Base-by-base conservation (phyloP, 371 early-diverging fungal genomes). In the Rozella allomycis region DNA sequence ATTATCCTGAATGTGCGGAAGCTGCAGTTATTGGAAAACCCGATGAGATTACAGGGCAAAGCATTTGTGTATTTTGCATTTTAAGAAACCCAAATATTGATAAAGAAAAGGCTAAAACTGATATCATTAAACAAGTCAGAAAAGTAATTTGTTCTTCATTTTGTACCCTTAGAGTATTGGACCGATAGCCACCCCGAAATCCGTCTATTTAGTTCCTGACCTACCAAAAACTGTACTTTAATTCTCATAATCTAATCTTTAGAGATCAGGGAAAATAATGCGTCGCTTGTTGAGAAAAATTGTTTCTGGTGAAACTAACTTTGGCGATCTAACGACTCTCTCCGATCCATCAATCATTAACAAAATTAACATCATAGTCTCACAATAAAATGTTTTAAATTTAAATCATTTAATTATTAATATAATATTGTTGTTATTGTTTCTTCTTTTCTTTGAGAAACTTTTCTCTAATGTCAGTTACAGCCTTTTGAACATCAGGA, bases 201-300 rank as follows among this genome's bases (percentile, higher is more conserved):
- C 60, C 23, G 65, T 97, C 29, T 59, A 83, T 34, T 42, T 90
- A 31, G 71, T 76, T 7, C 58, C 59, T 11, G 91, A 86, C 41
- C 54, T 97, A 35, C 98, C 98, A 39, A 94, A 97, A 60, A 97
- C 98, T 6, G 78, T n/a, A 97, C 97, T 26, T 96, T 96, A 55
- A 81, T 96, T 45, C 31, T 54, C n/a, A 50, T 51, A 17, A 55
- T 54, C 81, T 88, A 72, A 67, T 86, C 23, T 10, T 11, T 52
- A 52, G 25, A 35, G 48, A 11, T 55, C 48, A 6, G 50, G 54
- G 13, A 53, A 53, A 37, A 52, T 60, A 33, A 52, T 60, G 55
- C 35, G 60, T 31, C 70, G 97, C 39, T 74, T 94, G 35, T 54
- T 97, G 51, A 61, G 93, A 39, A 90, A 85, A 63, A 67, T 90